Percentiles rank a stretch among this genome's conserved stretches.
These are phyloP conservation scores for Malus sylvestris DNA, from an alignment of 306 rosid genomes.

Conservation along the genomic window DNA sequence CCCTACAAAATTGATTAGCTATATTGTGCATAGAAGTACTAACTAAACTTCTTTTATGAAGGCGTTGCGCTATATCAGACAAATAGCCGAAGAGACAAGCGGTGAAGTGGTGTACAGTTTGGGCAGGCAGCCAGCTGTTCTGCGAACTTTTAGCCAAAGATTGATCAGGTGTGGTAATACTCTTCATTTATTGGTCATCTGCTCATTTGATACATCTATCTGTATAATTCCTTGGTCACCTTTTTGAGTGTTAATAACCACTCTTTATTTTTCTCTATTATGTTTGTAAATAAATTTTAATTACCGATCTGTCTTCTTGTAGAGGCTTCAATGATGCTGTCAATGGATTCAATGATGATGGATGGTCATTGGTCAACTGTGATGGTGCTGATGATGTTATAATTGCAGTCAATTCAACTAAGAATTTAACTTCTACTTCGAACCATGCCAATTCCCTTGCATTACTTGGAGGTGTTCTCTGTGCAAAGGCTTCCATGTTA, in stretches of 20 bases:
- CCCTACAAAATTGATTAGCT: neutral
- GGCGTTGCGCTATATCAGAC: conserved; percentile 87
- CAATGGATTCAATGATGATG: conserved; percentile 93
- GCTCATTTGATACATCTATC: neutral
- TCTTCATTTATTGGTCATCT: neutral
- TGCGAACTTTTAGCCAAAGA: conserved; percentile 94
- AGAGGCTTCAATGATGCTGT: conserved; percentile 98
- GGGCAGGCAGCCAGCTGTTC: conserved; percentile 95
- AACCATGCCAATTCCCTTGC: conserved; percentile 66
- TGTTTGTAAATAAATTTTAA: neutral
- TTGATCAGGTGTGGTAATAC: conserved; percentile 54
- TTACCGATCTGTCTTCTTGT: conserved; percentile 4
- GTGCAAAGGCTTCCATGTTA: conserved; percentile 97
- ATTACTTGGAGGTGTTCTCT: conserved; percentile 82
- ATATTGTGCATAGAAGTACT: conserved; percentile 1
- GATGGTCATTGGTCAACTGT: conserved; percentile 76
- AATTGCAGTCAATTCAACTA: conserved; percentile 67
- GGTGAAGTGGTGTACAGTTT: conserved; percentile 94
- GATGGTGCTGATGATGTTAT: conserved; percentile 92
- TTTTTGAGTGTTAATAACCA: neutral
- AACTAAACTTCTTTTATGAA: conserved; percentile 25
- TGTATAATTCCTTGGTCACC: neutral
- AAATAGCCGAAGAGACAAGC: conserved; percentile 92
- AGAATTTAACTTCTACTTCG: conserved; percentile 54
- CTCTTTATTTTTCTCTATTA: neutral